Evolutionary conservation across 108 stramenopile genomes (phyloP).

Genomic region (Craspedostauros australis): DNA sequence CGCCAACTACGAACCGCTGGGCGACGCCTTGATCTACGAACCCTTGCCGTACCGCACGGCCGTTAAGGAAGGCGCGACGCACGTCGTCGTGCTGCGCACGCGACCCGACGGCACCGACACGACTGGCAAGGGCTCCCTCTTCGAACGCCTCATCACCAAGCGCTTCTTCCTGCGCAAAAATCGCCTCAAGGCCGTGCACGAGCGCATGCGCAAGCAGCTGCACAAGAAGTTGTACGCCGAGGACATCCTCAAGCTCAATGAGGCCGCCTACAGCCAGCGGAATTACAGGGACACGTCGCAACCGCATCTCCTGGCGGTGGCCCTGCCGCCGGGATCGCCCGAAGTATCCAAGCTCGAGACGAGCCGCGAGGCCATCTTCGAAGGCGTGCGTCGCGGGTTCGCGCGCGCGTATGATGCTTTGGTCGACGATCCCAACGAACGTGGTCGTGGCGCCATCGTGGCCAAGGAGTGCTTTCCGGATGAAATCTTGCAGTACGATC

Average conservation of each 20-base stretch:
- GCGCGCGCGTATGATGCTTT: slow-evolving; percentile 88
- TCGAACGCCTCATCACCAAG: slow-evolving; percentile 75
- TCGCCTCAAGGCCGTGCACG: slow-evolving; percentile 49
- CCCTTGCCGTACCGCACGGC: slow-evolving; percentile 87
- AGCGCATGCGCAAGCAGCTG: slow-evolving; percentile 43
- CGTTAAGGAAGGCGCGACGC: slow-evolving; percentile 84
- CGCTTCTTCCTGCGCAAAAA: slow-evolving; percentile 85
- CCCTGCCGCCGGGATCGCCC: slow-evolving; percentile 72
- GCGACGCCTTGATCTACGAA: slow-evolving; percentile 88
- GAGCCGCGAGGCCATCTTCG: slow-evolving; percentile 72
- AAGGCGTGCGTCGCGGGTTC: slow-evolving; percentile 83
- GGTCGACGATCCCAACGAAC: slow-evolving; percentile 70
- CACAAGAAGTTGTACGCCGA: slow-evolving; percentile 86
- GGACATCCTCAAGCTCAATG: slow-evolving; percentile 74
- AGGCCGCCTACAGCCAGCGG: slow-evolving; percentile 44
- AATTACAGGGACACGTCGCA: slow-evolving; percentile 36
- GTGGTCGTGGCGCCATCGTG: slow-evolving; percentile 56
- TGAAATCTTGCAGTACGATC: slow-evolving; percentile 81
- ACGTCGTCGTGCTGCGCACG: slow-evolving; percentile 86
- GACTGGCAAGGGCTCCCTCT: slow-evolving; percentile 66
- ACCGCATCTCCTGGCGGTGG: slow-evolving; percentile 72
- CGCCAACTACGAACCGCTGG: slow-evolving; percentile 71
- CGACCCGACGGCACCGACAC: slow-evolving; percentile 89
- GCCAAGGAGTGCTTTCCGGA: slow-evolving; percentile 74
- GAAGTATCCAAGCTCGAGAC: slow-evolving; percentile 81